A percentile compares a stretch with the other conserved stretches of the same genome.
Evolutionary conservation across 345 rosid genomes (phyloP).

Genomic region (Citropsis articulata): DNA sequence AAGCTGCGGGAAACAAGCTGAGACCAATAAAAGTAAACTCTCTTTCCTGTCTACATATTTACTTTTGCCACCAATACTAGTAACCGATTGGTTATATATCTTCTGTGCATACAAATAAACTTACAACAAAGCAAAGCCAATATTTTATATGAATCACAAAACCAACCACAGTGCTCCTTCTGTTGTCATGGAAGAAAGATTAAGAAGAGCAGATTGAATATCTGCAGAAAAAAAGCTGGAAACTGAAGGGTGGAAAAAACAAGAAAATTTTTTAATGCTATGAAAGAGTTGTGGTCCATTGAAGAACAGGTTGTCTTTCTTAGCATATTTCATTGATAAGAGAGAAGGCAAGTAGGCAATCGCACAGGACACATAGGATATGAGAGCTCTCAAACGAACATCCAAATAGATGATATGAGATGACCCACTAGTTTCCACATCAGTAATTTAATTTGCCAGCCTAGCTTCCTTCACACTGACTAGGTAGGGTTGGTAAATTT

Average conservation of each 20-base stretch:
- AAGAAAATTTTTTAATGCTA: neutral
- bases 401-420: neutral
- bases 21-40: conserved; percentile 20
- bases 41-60: neutral
- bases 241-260: neutral
- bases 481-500: conserved; percentile 29
- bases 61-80: conserved; percentile 4
- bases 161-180: neutral
- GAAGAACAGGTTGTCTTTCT: conserved; percentile 20
- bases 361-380: neutral
- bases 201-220: neutral
- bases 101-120: neutral
- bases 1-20: conserved; percentile 47
- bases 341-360: neutral
- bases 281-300: conserved; percentile 21
- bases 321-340: conserved; percentile 10
- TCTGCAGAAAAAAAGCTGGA: neutral
- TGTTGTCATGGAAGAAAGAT: conserved; percentile 7
- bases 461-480: conserved; percentile 25
- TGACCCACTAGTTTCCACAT: conserved; percentile 22
- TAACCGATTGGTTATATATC: neutral
- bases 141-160: neutral
- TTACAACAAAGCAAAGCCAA: neutral
- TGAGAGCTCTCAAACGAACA: neutral
- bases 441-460: conserved; percentile 24